Conservation (phyloP, 345 rosid species). For the Aquilaria sinensis region DNA sequence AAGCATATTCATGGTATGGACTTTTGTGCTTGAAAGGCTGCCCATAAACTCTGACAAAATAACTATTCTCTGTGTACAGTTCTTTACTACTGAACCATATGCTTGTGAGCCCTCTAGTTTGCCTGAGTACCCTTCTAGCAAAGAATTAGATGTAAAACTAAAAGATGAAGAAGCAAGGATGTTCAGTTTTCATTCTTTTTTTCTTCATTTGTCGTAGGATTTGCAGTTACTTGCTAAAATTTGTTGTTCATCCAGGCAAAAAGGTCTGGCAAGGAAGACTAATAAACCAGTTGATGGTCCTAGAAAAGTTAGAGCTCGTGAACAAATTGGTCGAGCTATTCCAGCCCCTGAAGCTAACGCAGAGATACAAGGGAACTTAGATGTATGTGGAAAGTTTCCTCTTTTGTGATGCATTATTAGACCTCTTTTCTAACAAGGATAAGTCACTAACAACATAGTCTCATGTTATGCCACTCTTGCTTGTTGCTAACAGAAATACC, state of each 20-base stretch:
- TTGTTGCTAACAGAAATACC: no score
- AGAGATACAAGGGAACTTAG: conserved; percentile 52
- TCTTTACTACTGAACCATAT: conserved; percentile 65
- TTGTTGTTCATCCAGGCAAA: conserved; percentile 32
- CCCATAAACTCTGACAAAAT: no score
- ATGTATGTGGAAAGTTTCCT: conserved; percentile 22
- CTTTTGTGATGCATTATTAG: not conserved
- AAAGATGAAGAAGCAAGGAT: conserved; percentile 72
- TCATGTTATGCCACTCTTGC: no score
- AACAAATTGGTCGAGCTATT: conserved; percentile 46
- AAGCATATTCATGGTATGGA: not conserved
- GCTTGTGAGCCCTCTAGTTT: conserved; percentile 73
- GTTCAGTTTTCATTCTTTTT: conserved; percentile 27
- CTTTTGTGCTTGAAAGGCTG: no score
- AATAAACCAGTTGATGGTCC: conserved; percentile 37
- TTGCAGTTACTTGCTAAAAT: conserved; percentile 14
- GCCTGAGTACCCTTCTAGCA: conserved; percentile 80
- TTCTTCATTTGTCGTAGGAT: conserved; percentile 1
- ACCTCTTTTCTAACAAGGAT: no score
- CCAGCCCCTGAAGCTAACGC: conserved; percentile 82
- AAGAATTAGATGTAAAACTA: conserved; percentile 68
- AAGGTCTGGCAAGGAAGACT: conserved; percentile 38
- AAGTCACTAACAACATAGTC: no score
- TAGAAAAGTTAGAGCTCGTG: conserved; percentile 37
- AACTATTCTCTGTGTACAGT: conserved; percentile 33